Evolutionary conservation across 257 asterid genomes (phyloP).

Genomic region (Jacaranda mimosifolia): DNA sequence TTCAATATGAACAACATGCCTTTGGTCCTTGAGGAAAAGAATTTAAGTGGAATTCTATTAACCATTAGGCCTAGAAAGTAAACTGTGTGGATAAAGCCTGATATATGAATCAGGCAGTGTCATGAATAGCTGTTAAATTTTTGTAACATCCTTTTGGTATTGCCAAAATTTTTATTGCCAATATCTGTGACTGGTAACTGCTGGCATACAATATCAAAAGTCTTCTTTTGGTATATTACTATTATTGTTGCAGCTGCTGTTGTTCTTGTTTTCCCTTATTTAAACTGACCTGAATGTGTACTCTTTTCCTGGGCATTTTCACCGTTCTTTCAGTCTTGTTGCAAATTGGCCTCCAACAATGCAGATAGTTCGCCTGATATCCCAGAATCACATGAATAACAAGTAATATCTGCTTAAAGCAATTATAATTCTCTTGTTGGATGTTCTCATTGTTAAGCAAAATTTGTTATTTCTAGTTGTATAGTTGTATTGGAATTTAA

Average conservation of each 20-base stretch:
- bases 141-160: neutral
- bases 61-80: neutral
- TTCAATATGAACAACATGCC: neutral
- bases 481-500: no score
- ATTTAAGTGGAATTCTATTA: neutral
- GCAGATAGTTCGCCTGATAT: no score
- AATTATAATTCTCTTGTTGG: no score
- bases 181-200: neutral
- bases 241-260: no score
- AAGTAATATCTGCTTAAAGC: no score
- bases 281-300: no score
- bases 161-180: neutral
- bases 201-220: neutral
- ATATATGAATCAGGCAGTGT: neutral
- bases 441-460: no score
- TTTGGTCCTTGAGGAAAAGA: neutral
- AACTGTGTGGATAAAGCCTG: neutral
- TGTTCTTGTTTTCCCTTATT: conserved; percentile 35
- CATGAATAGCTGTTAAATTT: neutral
- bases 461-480: no score
- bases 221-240: neutral
- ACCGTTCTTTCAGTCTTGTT: no score
- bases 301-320: no score
- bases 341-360: no score
- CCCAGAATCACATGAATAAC: no score